Base-by-base conservation (phyloP, 768 basidiomycete genomes). In the Pleurotus citrinopileatus region DNA sequence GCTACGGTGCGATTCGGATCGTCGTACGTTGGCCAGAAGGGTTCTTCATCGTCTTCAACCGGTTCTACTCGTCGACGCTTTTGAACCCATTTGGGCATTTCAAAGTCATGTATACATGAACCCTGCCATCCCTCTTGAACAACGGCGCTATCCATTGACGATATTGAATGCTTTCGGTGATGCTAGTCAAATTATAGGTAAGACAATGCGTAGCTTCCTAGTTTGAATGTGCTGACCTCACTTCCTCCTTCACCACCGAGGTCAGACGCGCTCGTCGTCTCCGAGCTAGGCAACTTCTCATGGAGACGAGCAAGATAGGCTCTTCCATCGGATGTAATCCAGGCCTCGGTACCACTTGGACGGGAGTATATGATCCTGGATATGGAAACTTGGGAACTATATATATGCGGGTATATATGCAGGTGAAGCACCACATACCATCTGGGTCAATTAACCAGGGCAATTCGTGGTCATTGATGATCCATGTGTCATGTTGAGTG, bases 321-420 rank as follows among this genome's bases (percentile, higher is more conserved):
- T 61, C 90, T 72, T 34, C 91, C 91, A 57, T 94, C 91, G 4
- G 89, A 90, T 2, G 91, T 90, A 43, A 91, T 79, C 91, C 91
- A 94, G 0, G 83, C 83, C 67, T 93, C 91, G 10, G 83, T 79
- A 20, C 82, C 81, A 20, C 81, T 79, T 3, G 71, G 63, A 52
- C 80, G 76, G 36, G 82, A 81, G 61, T 83, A 72, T 22, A 77
- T 63, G n/a, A 94, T 84, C 52, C 83, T 74, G 8, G 67, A 66
- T n/a, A 92, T 77, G n/a, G 76, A 74, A 7, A 90, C 91, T 91
- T 58, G 13, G 43, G 44, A 13, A n/a, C 50, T 48, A 32, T 46
- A 40, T 2, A 38, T 19, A 25, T 27, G 8, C 7, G 15, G 7
- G 20, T 20, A 6, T 32, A 20, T 13, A 42, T 20, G 25, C 46